phyloP scores from a whole-genome alignment of 371 early-diverging fungal species.

The Vairimorpha ceranae region DNA sequence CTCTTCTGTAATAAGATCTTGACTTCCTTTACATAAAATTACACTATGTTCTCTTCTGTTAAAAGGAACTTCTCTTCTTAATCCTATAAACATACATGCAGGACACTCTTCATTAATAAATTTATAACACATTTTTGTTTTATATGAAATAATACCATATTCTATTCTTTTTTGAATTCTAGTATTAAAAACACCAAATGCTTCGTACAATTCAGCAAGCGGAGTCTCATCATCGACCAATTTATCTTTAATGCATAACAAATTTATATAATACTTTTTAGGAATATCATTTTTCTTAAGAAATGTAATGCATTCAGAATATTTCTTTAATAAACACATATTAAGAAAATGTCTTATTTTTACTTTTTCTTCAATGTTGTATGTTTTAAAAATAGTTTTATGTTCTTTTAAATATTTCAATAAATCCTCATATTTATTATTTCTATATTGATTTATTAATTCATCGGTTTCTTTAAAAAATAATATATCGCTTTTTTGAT shows the following conservation, averaged over 20 bases:
- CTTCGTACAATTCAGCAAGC: neutral
- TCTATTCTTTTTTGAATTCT: constrained; percentile 14
- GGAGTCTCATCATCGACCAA: neutral
- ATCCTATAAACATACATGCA: neutral
- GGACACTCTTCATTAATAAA: neutral
- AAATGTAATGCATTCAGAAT: constrained; percentile 9
- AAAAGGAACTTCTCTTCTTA: constrained; percentile 37
- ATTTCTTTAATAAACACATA: constrained; percentile 2
- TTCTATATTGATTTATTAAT: neutral
- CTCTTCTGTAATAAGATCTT: constrained; percentile 7
- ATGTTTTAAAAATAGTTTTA: constrained; percentile 1
- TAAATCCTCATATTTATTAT: neutral
- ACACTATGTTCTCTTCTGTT: constrained; percentile 25
- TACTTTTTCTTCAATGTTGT: constrained; percentile 13
- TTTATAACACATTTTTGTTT: constrained; percentile 15
- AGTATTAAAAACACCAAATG: constrained; percentile 18
- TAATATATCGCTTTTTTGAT: neutral
- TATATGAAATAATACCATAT: constrained; percentile 34
- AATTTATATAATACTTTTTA: constrained; percentile 1
- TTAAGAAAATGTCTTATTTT: constrained; percentile 12
- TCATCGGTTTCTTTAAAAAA: neutral
- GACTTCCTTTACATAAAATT: constrained; percentile 17
- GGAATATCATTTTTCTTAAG: constrained; percentile 14
- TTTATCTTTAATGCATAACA: neutral
- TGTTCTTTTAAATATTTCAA: constrained; percentile 13